Evolutionary conservation across 345 rosid species (phyloP).

Genomic region (Sonneratia alba): DNA sequence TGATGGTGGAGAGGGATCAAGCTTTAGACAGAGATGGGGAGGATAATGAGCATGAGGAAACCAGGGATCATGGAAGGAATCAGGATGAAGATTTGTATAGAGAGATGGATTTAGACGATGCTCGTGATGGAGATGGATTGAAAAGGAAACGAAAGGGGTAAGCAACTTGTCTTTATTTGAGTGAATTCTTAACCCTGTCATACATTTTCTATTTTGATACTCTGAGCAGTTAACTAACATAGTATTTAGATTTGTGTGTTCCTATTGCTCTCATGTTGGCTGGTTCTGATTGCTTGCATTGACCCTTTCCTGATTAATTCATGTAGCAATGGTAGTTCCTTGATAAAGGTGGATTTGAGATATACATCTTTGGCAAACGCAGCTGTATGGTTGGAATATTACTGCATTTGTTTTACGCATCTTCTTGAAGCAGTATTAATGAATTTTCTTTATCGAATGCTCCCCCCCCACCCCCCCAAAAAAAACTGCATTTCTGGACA

Average conservation of each 20-base stretch:
- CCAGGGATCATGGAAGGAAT: constrained; percentile 20
- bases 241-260: not conserved
- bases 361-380: not conserved
- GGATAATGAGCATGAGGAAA: constrained; percentile 28
- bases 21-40: constrained; percentile 27
- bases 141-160: constrained; percentile 49
- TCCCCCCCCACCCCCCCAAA: too few species aligned
- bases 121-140: constrained; percentile 25
- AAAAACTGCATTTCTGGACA: not conserved
- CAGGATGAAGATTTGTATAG: constrained; percentile 24
- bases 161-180: constrained; percentile 8
- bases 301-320: not conserved
- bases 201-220: not conserved
- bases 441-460: too few species aligned
- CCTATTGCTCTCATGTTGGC: not conserved
- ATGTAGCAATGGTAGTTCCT: not conserved
- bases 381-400: not conserved
- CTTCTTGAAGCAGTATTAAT: too few species aligned
- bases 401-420: not conserved
- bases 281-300: not conserved
- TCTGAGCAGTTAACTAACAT: not conserved
- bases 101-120: constrained; percentile 28
- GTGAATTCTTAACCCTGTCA: not conserved
- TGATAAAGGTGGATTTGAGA: not conserved
- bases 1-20: constrained; percentile 34